Evolutionary conservation across 345 rosid species (phyloP).

Genomic region (Diplotaxis tenuifolia): DNA sequence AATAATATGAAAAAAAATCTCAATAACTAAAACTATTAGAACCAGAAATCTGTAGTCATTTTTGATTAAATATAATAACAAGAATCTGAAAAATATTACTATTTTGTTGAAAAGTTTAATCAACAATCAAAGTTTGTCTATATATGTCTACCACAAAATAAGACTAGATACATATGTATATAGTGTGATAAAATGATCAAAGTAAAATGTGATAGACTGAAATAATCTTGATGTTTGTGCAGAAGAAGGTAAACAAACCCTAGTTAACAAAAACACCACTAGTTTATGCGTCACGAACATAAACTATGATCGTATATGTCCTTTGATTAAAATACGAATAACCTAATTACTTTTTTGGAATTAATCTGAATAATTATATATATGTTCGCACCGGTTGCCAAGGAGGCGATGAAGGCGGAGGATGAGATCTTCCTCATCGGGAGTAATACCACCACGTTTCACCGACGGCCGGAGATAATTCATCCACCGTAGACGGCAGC

Average conservation of each 20-base stretch:
- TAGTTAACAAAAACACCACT: neutral
- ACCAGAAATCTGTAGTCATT: too few relatives aligned
- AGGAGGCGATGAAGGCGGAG: constrained; percentile 86
- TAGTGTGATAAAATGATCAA: neutral
- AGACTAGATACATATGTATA: neutral
- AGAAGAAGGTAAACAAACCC: constrained; percentile 13
- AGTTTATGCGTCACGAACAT: neutral
- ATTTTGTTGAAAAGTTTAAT: neutral
- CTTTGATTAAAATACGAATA: neutral
- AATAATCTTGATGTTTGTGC: neutral
- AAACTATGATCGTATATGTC: neutral
- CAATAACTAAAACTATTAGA: neutral
- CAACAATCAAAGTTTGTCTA: neutral
- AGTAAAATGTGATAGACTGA: neutral
- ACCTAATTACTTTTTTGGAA: neutral
- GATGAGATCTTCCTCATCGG: constrained; percentile 92
- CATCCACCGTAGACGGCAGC: constrained; percentile 96
- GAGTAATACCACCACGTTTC: constrained; percentile 67
- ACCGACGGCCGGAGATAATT: constrained; percentile 83
- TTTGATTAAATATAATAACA: neutral
- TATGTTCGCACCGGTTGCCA: constrained; percentile 49
- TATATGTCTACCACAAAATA: neutral
- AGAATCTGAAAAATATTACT: neutral
- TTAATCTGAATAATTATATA: neutral
- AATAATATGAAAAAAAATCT: neutral